Base-by-base conservation (phyloP, 129 eudicot species). In the Deinandra increscens region DNA sequence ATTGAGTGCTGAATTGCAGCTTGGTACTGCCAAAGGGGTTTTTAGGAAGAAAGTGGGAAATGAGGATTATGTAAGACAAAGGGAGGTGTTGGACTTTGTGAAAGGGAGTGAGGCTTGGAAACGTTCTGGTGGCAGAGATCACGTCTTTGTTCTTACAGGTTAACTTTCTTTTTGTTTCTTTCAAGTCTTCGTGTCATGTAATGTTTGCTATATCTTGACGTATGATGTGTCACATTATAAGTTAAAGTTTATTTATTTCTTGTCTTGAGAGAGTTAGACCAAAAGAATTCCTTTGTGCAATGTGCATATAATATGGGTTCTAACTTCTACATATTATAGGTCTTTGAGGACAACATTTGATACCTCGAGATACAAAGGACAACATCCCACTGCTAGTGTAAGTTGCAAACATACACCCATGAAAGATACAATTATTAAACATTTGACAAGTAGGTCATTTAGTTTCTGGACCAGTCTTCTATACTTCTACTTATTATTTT, bases 121-220 rank as follows among this genome's bases (percentile, higher is more conserved):
- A 70, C 79, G 77, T 13, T 93, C 99, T 45, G 97, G 92, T 72
- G 99, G 99, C 19, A 76, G 97, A 42, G 95, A 93, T 82, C 97
- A 89, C 68, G 88, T 89, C 23, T 93, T 93, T 76, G 97, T 93
- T 78, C 78, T 93, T 12, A 89, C 99, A 19, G 98, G 98, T 93
- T 93, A 78, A 42, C 55, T 45, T 46, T 43, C 70, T 71, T 51
- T 36, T 33, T 56, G 49, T 48, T 55, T 65, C 17, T 8, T 56
- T 22, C 41, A 51, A 41, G 11, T 53, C 63, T 49, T 49, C 13
- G 9, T 63, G 22, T 64, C 69, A 55, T 43, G 56, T 41, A 18
- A 29, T 74, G 26, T 64, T 38, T 49, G 22, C 29, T 36, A 15
- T 48, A 18, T 72, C 10, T 20, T 5, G 33, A 19, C 36, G 31